Evolutionary conservation across 75 land plant genomes (phyloP).

Genomic region (Pinus albicaulis): DNA sequence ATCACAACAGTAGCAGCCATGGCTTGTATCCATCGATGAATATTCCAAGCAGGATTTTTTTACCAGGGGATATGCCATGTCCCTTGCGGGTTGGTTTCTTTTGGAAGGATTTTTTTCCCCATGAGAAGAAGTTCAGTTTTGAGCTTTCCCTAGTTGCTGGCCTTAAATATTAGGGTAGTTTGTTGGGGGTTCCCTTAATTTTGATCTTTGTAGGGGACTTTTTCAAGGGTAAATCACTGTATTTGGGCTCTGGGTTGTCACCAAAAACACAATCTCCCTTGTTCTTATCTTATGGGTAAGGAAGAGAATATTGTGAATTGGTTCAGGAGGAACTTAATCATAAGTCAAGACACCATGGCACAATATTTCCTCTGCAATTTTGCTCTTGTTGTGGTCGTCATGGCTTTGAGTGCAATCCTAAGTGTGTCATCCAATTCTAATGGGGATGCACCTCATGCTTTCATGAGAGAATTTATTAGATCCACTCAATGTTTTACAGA

Average conservation of each 20-base stretch:
- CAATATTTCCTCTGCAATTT: not conserved
- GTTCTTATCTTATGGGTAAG: too few relatives aligned
- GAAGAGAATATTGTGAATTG: too few relatives aligned
- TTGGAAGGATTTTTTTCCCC: not conserved
- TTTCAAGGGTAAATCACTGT: too few relatives aligned
- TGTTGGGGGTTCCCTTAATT: not conserved
- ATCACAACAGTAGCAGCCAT: too few relatives aligned
- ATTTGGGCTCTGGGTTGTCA: too few relatives aligned
- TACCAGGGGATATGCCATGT: too few relatives aligned
- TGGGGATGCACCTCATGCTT: conserved; percentile 82
- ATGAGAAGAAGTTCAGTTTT: not conserved
- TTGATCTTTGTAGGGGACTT: too few relatives aligned
- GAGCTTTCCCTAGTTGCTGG: too few relatives aligned
- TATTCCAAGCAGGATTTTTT: too few relatives aligned
- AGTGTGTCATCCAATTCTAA: conserved; percentile 35
- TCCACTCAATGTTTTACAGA: conserved; percentile 85
- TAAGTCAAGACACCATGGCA: not conserved
- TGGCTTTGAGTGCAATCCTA: not conserved
- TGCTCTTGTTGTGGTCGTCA: not conserved
- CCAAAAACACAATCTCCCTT: too few relatives aligned
- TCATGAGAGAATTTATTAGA: conserved; percentile 74
- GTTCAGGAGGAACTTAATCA: not conserved
- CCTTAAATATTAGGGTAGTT: not conserved
- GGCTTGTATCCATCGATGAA: too few relatives aligned
- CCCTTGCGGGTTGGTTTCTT: not conserved